Conservation (phyloP, 1,284 basidiomycete species). For the Trichosporon sp. region DNA sequence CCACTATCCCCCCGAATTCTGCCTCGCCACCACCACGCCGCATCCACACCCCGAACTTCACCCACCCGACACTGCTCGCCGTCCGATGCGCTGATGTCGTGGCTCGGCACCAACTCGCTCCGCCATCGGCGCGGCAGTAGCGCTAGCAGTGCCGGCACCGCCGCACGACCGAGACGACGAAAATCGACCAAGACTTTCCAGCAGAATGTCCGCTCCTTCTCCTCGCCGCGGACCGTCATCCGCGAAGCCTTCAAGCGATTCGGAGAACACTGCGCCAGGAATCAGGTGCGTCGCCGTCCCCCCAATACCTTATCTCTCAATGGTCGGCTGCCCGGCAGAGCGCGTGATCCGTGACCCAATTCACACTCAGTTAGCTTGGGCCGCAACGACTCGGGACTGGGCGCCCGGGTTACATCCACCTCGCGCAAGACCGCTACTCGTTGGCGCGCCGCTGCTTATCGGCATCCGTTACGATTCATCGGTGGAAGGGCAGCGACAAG, state of each 20-base stretch:
- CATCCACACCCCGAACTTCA: background rate
- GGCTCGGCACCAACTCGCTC: slow-evolving; percentile 32
- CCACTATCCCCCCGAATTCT: background rate
- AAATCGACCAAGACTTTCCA: background rate
- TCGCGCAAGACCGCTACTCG: background rate
- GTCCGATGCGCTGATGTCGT: slow-evolving; percentile 29
- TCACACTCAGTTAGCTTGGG: background rate
- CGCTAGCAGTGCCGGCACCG: slow-evolving; percentile 15
- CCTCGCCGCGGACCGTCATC: slow-evolving; percentile 3
- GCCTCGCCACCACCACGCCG: background rate
- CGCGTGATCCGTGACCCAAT: background rate
- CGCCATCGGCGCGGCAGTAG: slow-evolving; percentile 25
- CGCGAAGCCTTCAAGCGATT: slow-evolving; percentile 35
- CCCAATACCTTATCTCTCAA: background rate
- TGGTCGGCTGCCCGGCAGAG: background rate
- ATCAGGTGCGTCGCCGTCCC: slow-evolving; percentile 47
- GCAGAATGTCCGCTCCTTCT: slow-evolving; percentile 10
- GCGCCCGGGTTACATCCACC: background rate
- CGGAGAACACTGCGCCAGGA: slow-evolving; percentile 56
- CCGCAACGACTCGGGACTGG: background rate
- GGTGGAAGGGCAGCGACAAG: background rate
- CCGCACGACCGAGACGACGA: slow-evolving; percentile 10
- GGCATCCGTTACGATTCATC: background rate
- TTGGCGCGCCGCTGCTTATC: background rate
- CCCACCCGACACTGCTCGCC: background rate